Base-by-base conservation (phyloP, 805 yeast species). In the Pichia californica region DNA sequence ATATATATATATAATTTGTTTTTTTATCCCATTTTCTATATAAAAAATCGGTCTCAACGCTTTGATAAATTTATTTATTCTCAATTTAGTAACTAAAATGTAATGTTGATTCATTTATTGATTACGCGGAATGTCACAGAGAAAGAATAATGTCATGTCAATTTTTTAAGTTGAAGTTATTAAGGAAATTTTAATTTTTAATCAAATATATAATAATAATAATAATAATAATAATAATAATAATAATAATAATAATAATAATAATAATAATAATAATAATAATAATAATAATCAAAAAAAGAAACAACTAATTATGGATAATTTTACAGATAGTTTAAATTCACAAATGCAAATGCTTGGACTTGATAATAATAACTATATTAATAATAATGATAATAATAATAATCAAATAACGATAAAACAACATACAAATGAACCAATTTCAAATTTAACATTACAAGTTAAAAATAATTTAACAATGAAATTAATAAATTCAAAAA, bases 1-100 rank as follows among this genome's bases (percentile, higher is more conserved):
- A 32, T 26, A 20, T 19, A 28, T 31, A 5, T 36, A 13, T n/a
- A 23, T 23, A 7, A 31, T 32, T 20, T 38, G 14, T 25, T 31
- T 15, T 20, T 31, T 19, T 34, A 16, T 32, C 28, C 27, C 27
- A 28, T 43, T 43, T 39, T 25, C 40, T 38, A 37, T 25, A 34
- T 35, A 39, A n/a, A n/a, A n/a, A 43, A 38, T 38, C 47, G 30
- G 43, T 44, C 43, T 44, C 47, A 44, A 44, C 47, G 47, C 43
- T 39, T 13, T 39, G 47, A 44, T 25, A 30, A 23, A n/a, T n/a
- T n/a, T n/a, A n/a, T n/a, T n/a, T n/a, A n/a, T n/a, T n/a, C n/a
- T n/a, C n/a, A n/a, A n/a, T n/a, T n/a, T n/a, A n/a, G n/a, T n/a
- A n/a, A n/a, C n/a, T n/a, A n/a, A n/a, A n/a, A n/a, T n/a, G n/a